Evolutionary conservation across 2,329 filamentous ascomycete species (phyloP).

Genomic region (Trichoderma sp.): DNA sequence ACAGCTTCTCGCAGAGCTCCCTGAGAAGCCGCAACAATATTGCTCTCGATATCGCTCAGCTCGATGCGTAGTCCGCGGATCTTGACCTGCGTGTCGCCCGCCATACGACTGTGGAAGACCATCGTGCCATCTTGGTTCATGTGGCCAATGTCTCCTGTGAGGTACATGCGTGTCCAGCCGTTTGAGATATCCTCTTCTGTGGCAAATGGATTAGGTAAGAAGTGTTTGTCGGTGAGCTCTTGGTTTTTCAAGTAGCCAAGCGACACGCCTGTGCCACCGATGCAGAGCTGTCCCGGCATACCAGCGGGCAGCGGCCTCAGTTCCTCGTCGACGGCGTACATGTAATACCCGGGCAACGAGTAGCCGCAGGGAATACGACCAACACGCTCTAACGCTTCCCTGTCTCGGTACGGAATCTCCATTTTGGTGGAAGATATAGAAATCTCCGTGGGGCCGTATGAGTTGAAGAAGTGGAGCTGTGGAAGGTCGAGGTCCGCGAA

Average conservation of each 20-base stretch:
- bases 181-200: not conserved
- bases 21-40: too few relatives aligned
- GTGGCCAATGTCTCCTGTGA: conserved; percentile 34
- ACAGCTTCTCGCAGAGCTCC: too few relatives aligned
- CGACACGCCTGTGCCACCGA: conserved; percentile 41
- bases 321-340: conserved; percentile 43
- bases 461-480: conserved; percentile 25
- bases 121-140: conserved; percentile 36
- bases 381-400: not conserved
- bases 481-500: conserved; percentile 1
- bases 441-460: conserved; percentile 35
- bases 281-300: conserved; percentile 22
- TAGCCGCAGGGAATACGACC: not conserved
- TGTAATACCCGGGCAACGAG: conserved; percentile 31
- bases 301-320: conserved; percentile 25
- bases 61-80: conserved; percentile 26
- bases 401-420: not conserved
- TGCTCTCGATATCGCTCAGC: too few relatives aligned
- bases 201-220: conserved; percentile 12
- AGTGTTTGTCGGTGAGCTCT: conserved; percentile 18
- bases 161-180: conserved; percentile 35
- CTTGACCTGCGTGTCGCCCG: conserved; percentile 46
- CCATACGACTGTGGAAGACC: conserved; percentile 37
- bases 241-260: conserved; percentile 41
- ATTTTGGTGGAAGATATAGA: conserved; percentile 8